Percentiles rank a stretch among this genome's conserved stretches.
phyloP scores from a whole-genome alignment of 2,329 filamentous ascomycete species.

The Lizonia empirigonia region DNA sequence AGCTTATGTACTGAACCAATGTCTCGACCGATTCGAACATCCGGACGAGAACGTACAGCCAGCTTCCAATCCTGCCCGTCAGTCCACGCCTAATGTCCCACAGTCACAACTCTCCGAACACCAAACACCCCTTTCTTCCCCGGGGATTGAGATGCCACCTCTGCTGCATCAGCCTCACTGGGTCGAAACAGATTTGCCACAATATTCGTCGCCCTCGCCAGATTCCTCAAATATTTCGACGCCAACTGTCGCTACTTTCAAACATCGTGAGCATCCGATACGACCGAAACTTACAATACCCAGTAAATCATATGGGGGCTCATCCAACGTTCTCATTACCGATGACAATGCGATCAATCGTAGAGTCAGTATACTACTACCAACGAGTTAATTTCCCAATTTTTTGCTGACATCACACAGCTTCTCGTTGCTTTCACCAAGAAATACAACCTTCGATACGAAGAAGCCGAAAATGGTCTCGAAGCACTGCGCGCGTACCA shows the following conservation, averaged over 20 bases:
- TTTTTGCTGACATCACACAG: slow-evolving; percentile 22
- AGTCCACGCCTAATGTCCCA: slow-evolving; percentile 1
- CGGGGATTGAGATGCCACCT: slow-evolving; percentile 2
- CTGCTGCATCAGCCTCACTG: slow-evolving; percentile 1
- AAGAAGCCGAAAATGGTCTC: slow-evolving; percentile 42
- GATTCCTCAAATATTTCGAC: neutral
- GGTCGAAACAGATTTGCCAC: neutral
- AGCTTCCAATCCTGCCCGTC: neutral
- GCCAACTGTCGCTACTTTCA: neutral
- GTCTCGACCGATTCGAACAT: slow-evolving; percentile 35
- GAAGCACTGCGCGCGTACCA: slow-evolving; percentile 39
- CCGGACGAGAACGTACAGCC: slow-evolving; percentile 27
- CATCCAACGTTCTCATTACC: slow-evolving; percentile 39
- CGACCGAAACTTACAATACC: neutral
- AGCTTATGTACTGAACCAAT: slow-evolving; percentile 36
- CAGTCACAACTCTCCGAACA: neutral
- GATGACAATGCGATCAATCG: slow-evolving; percentile 51
- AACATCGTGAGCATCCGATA: neutral
- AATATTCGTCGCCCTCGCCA: neutral
- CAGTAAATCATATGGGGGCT: too few relatives aligned
- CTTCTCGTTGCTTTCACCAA: slow-evolving; percentile 42
- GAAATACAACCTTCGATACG: slow-evolving; percentile 29
- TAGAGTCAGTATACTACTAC: slow-evolving; percentile 27
- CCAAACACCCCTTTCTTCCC: neutral
- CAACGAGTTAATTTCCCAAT: neutral